Evolutionary conservation across 176 grass and related monocot genomes (phyloP), one percentile per base, ranked within the genome.

Genomic region (Rhynchospora breviuscula): DNA sequence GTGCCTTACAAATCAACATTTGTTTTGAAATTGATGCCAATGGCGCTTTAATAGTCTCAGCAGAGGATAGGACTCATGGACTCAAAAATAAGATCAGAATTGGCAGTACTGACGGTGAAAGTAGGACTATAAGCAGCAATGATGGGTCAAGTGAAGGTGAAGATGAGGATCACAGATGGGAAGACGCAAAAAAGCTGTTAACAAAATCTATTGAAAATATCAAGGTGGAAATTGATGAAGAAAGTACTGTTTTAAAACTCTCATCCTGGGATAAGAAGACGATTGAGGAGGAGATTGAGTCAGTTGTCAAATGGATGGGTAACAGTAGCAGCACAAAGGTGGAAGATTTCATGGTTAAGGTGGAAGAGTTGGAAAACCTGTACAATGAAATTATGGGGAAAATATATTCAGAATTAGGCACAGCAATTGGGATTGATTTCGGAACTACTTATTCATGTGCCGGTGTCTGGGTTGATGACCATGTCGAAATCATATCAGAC

Each of bases 341-440:
- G 43, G 60, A 82, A 11, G 60, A 67, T 82, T 82, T 82, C 51
- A 12, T 3, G 9, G 25, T 48, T 63, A 82, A 82, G 52, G 48
- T 82, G 61, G 79, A 82, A 19, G 79, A 82, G 47, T 82, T 82
- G 45, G 43, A 82, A 43, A 21, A 21, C 26, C 48, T 82, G 25
- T 82, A 82, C 45, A 82, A 51, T 9, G n/a, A 65, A 67, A 82
- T 67, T 48, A 64, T 23, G 61, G 48, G 35, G 40, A 66, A 33
- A 70, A 35, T 9, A 12, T 46, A 61, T 62, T 81, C 15, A 8
- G 48, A 61, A 67, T 48, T 48, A n/a, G 40, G 59, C 48, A 49
- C 44, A 49, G 9, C 79, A 52, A 82, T 82, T 18, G 79, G 79
- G 19, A 82, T 82, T 19, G 79, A 82, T 82, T 81, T 82, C 46